Evolutionary conservation across 1,139 yeast species (phyloP), one percentile per base, ranked within the genome.

Genomic region (Hyphopichia burtonii): DNA sequence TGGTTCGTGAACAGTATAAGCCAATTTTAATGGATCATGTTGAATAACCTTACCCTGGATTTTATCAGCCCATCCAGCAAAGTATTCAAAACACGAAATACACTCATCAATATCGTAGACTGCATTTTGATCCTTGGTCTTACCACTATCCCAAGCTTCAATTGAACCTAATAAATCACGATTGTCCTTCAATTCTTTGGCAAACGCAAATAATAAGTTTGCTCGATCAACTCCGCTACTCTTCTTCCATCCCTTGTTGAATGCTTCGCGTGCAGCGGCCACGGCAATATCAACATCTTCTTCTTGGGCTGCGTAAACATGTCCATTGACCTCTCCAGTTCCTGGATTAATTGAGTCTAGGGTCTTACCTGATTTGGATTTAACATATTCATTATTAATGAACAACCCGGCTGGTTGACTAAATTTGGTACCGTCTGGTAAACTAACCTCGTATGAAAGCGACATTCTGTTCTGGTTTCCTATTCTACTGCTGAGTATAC

Each of bases 21-120:
- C 88, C 53, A 86, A 74, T 63, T 83, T 83, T 45, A 74, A 75
- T 30, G 82, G 78, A 55, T 82, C 84, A 44, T 84, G 80, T 55
- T 82, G 81, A 53, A 86, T 80, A 42, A 81, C 76, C 53, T 76
- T 76, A 31, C 96, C 96, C 45, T 76, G 80, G 45, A 85, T 63
- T 66, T 86, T 86, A 65, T 87, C 96, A 37, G 93, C 86, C 82
- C 87, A 86, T 15, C 95, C 94, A 36, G 93, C 95, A 55, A 78
- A 85, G 63, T 86, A 86, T 58, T 81, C 75, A 63, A 82, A 71
- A 49, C 77, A 78, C 46, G 67, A 71, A 54, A 79, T 70, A 48
- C 83, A 72, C 55, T 81, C 80, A 34, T 66, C 78, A 40, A 86
- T 70, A 58, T 87, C 96, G 58, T 71, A 74, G 23, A 61, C 58